Percentiles rank a stretch among this genome's conserved stretches.
Evolutionary conservation across 371 early-diverging fungal genomes (phyloP).

Genomic region (Rhizopus arrhizus): DNA sequence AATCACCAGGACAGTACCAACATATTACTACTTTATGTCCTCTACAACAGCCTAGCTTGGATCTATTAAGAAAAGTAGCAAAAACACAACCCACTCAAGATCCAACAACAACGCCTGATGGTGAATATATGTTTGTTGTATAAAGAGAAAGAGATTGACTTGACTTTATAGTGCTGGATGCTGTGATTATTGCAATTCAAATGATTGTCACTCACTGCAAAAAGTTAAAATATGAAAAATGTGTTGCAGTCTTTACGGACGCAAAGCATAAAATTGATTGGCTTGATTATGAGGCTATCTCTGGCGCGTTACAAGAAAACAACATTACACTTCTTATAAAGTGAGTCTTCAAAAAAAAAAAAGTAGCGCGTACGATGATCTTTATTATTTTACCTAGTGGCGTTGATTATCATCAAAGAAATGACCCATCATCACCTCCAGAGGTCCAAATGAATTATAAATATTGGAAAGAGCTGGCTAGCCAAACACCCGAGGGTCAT

Average conservation of each 20-base stretch:
- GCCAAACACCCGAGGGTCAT: slow-evolving; percentile 19
- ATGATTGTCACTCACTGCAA: slow-evolving; percentile 60
- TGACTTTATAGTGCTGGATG: slow-evolving; percentile 55
- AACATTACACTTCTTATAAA: slow-evolving; percentile 58
- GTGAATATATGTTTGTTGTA: slow-evolving; percentile 33
- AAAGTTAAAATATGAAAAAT: slow-evolving; percentile 66
- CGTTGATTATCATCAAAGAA: slow-evolving; percentile 34
- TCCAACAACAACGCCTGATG: slow-evolving; percentile 33
- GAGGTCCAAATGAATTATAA: slow-evolving; percentile 15
- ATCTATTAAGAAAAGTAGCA: slow-evolving; percentile 23
- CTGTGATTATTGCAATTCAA: slow-evolving; percentile 63
- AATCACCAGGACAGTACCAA: slow-evolving; percentile 37
- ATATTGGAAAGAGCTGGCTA: slow-evolving; percentile 21
- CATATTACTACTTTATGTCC: slow-evolving; percentile 24
- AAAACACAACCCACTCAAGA: slow-evolving; percentile 38
- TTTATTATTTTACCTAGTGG: slow-evolving; percentile 34
- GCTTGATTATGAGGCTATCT: slow-evolving; percentile 49
- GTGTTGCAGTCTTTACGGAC: slow-evolving; percentile 68
- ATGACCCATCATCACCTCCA: slow-evolving; percentile 10
- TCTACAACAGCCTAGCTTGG: slow-evolving; percentile 26
- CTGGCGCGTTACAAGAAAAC: slow-evolving; percentile 36
- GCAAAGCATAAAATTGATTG: slow-evolving; percentile 54
- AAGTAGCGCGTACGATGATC: background rate
- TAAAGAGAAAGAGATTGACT: background rate
- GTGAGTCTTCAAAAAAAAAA: slow-evolving; percentile 41